Evolutionary conservation across 176 grass and related monocot genomes (phyloP), one percentile per base, ranked within the genome.

Genomic region (Themeda triandra): DNA sequence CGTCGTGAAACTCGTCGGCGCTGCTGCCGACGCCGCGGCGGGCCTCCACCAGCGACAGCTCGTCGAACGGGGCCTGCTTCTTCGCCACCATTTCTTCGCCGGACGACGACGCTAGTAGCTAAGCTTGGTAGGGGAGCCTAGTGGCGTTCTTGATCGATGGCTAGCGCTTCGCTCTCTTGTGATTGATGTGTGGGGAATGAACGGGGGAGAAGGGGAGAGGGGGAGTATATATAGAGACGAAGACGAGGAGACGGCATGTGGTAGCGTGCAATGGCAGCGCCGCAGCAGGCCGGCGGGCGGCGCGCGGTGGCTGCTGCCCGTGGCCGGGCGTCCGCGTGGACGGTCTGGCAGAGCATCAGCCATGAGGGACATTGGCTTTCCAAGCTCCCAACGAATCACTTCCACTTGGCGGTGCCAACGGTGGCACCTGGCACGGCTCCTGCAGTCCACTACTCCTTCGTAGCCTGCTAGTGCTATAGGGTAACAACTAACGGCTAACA

Each of bases 1-100:
- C 96, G 69, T 98, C 96, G 5, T 82, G 75, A 39, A 56, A 78
- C 3, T 53, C 24, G 4, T 13, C 4, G 42, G 31, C 86, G 1
- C 23, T 19, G 0, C n/a, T n/a, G n/a, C 7, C 12, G 49, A 44
- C 84, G 40, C 71, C 83, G 15, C 17, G 17, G 49, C 83, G 78
- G 10, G 83, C 66, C 88, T 86, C 88, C 66, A 68, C 79, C 27
- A 24, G 3, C 0, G 79, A 56, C 44, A 86, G 21, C 9, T 86
- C 88, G 21, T 60, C n/a, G 23, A 58, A 86, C 1, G 4, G 87
- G 8, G 77, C 17, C 46, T 49, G 46, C 5, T 29, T 19, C 73
- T 71, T 46, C 73, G 24, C 31, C 87, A 49, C 69, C 49, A 56
- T 68, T 59, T 14, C 1, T 45, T n/a, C n/a, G n/a, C n/a, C n/a